A percentile compares a stretch with the other conserved stretches of the same genome.
These are phyloP conservation scores for Holtermannia corniformis DNA, from an alignment of 768 basidiomycete genomes.

Conservation along the genomic window DNA sequence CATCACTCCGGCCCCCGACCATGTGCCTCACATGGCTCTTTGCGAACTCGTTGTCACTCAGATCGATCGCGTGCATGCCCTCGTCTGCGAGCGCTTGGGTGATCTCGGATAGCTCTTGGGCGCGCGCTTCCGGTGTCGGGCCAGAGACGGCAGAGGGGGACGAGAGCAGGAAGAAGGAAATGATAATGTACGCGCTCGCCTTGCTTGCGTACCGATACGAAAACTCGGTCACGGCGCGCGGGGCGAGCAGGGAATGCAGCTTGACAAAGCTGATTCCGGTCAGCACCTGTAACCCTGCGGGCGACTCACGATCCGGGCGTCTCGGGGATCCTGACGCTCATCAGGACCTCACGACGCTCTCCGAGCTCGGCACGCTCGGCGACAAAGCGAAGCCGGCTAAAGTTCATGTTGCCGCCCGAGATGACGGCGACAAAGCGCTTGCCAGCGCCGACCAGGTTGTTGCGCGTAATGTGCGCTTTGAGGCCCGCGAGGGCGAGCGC, in stretches of 20 bases:
- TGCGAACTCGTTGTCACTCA: constrained; percentile 89
- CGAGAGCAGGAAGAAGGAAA: constrained; percentile 73
- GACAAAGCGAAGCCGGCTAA: constrained; percentile 91
- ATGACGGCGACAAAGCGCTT: constrained; percentile 85
- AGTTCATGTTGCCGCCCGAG: constrained; percentile 99
- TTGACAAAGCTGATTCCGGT: constrained; percentile 71
- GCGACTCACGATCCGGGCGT: constrained; percentile 67
- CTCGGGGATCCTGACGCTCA: constrained; percentile 93
- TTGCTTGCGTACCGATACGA: constrained; percentile 71
- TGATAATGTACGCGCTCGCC: constrained; percentile 69
- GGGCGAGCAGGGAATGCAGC: constrained; percentile 77
- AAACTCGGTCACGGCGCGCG: constrained; percentile 89
- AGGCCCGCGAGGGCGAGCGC: constrained; percentile 85
- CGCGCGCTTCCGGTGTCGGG: constrained; percentile 39
- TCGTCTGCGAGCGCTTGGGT: constrained; percentile 53
- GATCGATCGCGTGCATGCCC: constrained; percentile 76
- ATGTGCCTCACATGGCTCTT: constrained; percentile 92
- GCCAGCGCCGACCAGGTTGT: constrained; percentile 69
- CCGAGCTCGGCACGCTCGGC: constrained; percentile 96
- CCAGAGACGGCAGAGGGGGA: constrained; percentile 45
- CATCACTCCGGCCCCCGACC: constrained; percentile 72
- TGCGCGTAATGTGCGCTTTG: constrained; percentile 72
- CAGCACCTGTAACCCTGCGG: not conserved
- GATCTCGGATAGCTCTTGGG: constrained; percentile 46
- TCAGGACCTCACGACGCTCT: constrained; percentile 83